Conservation (phyloP, 106 monocot species). For the Chionographis japonica region DNA sequence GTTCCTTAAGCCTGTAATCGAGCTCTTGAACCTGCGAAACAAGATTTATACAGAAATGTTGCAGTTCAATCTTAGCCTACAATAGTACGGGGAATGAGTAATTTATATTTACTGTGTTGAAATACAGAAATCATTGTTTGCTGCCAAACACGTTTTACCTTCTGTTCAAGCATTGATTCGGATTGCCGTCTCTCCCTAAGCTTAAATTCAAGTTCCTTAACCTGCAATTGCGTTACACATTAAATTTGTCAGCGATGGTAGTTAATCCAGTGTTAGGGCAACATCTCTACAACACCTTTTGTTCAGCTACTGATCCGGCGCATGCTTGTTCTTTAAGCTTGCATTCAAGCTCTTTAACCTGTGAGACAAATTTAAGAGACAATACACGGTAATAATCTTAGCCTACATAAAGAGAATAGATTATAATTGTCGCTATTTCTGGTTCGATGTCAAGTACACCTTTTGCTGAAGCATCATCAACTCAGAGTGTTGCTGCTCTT, state of each 20-base stretch:
- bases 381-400: not conserved
- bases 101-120: too few species aligned
- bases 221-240: constrained; percentile 20
- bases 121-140: not conserved
- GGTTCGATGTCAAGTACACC: constrained; percentile 5
- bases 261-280: not conserved
- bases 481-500: constrained; percentile 45
- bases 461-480: constrained; percentile 39
- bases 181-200: constrained; percentile 31
- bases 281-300: constrained; percentile 25
- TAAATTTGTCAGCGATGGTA: not conserved
- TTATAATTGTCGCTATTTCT: not conserved
- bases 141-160: constrained; percentile 5
- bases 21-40: constrained; percentile 20
- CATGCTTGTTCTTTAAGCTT: constrained; percentile 52
- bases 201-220: constrained; percentile 41
- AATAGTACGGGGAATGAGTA: too few species aligned
- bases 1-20: constrained; percentile 21
- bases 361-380: not conserved
- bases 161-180: constrained; percentile 28
- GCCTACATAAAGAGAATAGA: not conserved
- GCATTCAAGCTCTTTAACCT: constrained; percentile 61
- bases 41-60: too few species aligned
- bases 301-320: constrained; percentile 30
- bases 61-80: too few species aligned